These are phyloP conservation scores for Fusarium mexicanum DNA, from an alignment of 2,329 filamentous ascomycete species.

Conservation along the genomic window DNA sequence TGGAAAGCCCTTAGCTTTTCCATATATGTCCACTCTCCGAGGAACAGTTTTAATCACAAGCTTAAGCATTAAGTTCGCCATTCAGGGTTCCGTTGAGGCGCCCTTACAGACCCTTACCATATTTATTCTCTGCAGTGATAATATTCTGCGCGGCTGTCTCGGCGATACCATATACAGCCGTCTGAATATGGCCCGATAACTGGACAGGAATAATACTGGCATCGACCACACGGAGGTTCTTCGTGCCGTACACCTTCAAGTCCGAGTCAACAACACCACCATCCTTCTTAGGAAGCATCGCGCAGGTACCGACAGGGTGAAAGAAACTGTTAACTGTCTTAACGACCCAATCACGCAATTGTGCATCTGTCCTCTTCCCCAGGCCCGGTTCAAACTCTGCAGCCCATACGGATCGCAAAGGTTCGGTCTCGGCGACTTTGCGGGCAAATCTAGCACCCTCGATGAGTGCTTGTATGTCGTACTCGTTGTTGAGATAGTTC, in stretches of 20 bases:
- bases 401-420: not conserved
- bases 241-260: not conserved
- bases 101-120: accelerated
- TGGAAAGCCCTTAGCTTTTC: accelerated
- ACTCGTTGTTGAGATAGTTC: not conserved
- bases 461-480: not conserved
- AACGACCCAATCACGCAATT: not conserved
- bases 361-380: not conserved
- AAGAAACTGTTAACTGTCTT: not conserved
- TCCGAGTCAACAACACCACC: not conserved
- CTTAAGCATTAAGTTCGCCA: not conserved
- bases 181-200: not conserved
- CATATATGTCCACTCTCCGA: not conserved
- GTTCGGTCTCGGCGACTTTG: not conserved
- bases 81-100: accelerated
- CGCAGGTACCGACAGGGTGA: not conserved
- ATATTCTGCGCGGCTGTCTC: not conserved
- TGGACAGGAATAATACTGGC: not conserved
- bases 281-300: not conserved
- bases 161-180: not conserved
- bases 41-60: accelerated
- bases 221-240: not conserved
- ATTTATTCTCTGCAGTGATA: not conserved
- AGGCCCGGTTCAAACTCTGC: not conserved
- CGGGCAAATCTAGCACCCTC: not conserved